Base-by-base conservation (phyloP, 2,329 filamentous ascomycete species). In the Dendrostoma leiphaemia region DNA sequence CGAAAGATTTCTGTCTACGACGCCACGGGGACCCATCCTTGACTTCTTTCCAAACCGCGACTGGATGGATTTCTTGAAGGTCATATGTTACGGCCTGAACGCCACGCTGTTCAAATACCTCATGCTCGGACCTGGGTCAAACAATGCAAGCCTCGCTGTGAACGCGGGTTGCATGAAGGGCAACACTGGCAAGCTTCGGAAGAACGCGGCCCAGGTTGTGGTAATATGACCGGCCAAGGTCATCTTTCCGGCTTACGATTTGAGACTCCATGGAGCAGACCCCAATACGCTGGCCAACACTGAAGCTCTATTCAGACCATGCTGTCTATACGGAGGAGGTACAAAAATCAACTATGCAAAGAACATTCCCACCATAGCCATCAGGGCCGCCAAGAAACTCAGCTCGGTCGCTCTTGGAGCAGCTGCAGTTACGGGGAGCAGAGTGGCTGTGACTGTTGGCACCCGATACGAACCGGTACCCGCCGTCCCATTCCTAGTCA, bases 1-100 rank as follows among this genome's bases (percentile, higher is more conserved):
- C 70, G 90, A 93, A 70, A 74, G 76, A n/a, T 76, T 90, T 23
- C 71, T 81, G 65, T 71, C 73, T 1, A 70, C 70, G 10, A 71
- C 70, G 19, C 68, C 65, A 3, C 71, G 71, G 2, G 77, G 77
- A 0, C 67, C 69, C 0, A 55, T 81, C n/a, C 63, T 68, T 48
- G 77, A 81, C 57, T 35, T 68, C 15, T 60, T 80, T 21, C 78
- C 79, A 5, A 74, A 74, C 54, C 56, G 62, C 1, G 65, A 68
- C 2, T 82, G 80, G 79, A 32, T 74, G 13, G 74, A 80, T 46
- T 72, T 75, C n/a, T 58, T 71, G 6, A 66, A 67, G 48, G 65
- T 83, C 5, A 13, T 81, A 0, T 66, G 66, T 37, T 72, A 78
- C 51, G 80, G 80, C 2, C 37, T 76, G 4, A 71, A 73, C 37